Base-by-base conservation (phyloP, 2,329 filamentous ascomycete species). In the Elsinoe ampelina region DNA sequence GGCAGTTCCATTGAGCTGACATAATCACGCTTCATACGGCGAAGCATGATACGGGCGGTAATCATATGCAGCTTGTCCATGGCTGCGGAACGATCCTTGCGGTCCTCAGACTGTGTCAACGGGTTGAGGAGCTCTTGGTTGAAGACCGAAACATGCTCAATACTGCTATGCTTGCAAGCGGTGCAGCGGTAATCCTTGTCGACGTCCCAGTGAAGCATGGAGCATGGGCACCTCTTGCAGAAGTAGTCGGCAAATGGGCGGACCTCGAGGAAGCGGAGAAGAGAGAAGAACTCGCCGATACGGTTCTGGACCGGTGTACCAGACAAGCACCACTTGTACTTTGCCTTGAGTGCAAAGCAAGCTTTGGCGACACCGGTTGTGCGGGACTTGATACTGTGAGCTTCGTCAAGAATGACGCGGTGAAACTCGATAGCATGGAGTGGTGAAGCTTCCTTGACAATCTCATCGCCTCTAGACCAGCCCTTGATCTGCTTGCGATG, bases 231-330 rank as follows among this genome's bases (percentile, higher is more conserved):
- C 58, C 83, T 78, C 68, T 92, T 93, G 77, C 93, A 98, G 62
- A 96, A 86, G 68, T 98, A 98, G 62, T 89, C 90, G 6, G 92
- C 86, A 69, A 96, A 97, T 0, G 92, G 92, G 7, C 81, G 80
- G 35, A 96, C 79, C 68, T 95, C 87, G 30, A 98, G 80, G 71
- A 98, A 98, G 2, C 93, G 86, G 57, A 98, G 78, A 19, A 97
- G 76, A 0, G 92, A 97, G 72, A 97, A 96, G 70, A 96, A 95
- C 69, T 97, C 92, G 66, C 93, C 92, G 62, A 97, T 97, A 55
- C 92, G 86, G 67, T 97, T 98, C 70, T 98, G 93, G 1, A 98
- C 82, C 0, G 93, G 93, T 1, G 93, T 98, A 7, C 93, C 93
- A 13, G 88, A 93, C 58, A 98, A 77, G 68, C 93, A 98, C 89